Evolutionary conservation across 805 yeast genomes (phyloP).

Genomic region (Myxozyma udenii): DNA sequence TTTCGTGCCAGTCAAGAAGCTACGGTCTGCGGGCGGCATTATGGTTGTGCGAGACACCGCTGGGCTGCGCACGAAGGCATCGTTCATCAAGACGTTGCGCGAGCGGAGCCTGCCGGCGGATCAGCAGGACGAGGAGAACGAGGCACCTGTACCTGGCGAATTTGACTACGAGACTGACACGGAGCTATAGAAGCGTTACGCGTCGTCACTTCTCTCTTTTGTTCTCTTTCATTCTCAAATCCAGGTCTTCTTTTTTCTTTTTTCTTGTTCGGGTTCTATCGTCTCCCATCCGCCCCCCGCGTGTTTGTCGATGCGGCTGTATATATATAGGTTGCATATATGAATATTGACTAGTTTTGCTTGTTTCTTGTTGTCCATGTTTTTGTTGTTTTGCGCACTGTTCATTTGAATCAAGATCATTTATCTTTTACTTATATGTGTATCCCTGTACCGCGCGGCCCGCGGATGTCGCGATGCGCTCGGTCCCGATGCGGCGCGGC

Average conservation of each 20-base stretch:
- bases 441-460: too few species aligned
- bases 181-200: slow-evolving; percentile 29
- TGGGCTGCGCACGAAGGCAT: slow-evolving; percentile 13
- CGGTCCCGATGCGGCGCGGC: too few species aligned
- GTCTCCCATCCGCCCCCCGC: not conserved
- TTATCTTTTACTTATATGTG: not conserved
- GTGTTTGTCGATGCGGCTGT: not conserved
- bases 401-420: not conserved
- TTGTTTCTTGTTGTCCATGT: not conserved
- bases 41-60: slow-evolving; percentile 61
- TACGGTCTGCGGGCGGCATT: slow-evolving; percentile 52
- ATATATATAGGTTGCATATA: not conserved
- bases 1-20: slow-evolving; percentile 76
- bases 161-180: slow-evolving; percentile 38
- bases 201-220: too few species aligned
- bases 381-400: not conserved
- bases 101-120: slow-evolving; percentile 82
- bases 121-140: slow-evolving; percentile 55
- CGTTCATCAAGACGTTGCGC: slow-evolving; percentile 76
- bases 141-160: slow-evolving; percentile 48
- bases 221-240: too few species aligned
- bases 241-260: not conserved
- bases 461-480: too few species aligned
- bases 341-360: not conserved
- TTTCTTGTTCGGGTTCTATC: not conserved